These are phyloP conservation scores for Ophiostoma tasmaniense DNA, from an alignment of 2,329 filamentous ascomycete species.

Conservation along the genomic window DNA sequence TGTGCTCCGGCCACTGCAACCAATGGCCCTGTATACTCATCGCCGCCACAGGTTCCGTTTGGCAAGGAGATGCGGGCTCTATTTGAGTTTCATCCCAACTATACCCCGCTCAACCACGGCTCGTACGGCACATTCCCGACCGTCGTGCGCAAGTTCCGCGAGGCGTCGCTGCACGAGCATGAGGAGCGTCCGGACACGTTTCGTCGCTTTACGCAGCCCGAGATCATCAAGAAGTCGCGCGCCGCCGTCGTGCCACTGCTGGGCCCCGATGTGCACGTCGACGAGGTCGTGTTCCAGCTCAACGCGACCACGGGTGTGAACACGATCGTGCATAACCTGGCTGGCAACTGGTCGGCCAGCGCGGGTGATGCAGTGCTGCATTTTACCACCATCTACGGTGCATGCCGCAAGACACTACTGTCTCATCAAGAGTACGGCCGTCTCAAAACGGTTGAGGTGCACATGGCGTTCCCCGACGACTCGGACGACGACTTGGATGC, in stretches of 20 bases:
- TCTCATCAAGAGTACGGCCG: neutral
- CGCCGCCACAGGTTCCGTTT: conserved; percentile 14
- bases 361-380: neutral
- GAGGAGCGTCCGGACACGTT: conserved; percentile 59
- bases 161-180: conserved; percentile 43
- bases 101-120: conserved; percentile 35
- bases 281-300: conserved; percentile 57
- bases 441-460: neutral
- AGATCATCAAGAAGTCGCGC: conserved; percentile 48
- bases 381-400: neutral
- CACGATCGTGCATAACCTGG: conserved; percentile 56
- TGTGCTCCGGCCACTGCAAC: neutral
- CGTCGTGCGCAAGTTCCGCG: conserved; percentile 44
- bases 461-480: neutral
- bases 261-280: conserved; percentile 31
- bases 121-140: conserved; percentile 61
- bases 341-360: conserved; percentile 15
- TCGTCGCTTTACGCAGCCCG: conserved; percentile 51
- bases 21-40: neutral
- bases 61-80: conserved; percentile 26
- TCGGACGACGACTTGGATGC: neutral
- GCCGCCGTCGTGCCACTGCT: conserved; percentile 50
- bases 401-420: neutral
- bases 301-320: conserved; percentile 65
- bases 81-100: conserved; percentile 27